phyloP scores from a whole-genome alignment of 2,329 filamentous ascomycete species.

The Exophiala mesophila region DNA sequence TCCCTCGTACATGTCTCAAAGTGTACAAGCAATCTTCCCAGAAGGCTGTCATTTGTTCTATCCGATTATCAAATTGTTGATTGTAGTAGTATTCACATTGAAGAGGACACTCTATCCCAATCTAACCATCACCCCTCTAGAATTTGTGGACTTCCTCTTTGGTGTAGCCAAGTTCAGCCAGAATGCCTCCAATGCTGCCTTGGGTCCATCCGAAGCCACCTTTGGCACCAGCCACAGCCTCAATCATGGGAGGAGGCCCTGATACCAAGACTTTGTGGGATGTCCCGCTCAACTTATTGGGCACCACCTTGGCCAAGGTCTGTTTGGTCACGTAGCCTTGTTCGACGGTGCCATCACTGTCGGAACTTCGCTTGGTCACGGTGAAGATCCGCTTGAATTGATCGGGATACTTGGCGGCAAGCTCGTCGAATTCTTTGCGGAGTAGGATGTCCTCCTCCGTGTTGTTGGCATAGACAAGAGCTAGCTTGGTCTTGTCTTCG shows the following conservation, averaged over 20 bases:
- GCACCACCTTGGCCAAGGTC: conserved; percentile 50
- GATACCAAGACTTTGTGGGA: conserved; percentile 60
- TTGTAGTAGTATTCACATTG: conserved; percentile 18
- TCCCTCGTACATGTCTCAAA: too few relatives aligned
- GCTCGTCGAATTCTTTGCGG: conserved; percentile 50
- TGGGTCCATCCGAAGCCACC: conserved; percentile 32
- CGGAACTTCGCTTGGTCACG: conserved; percentile 42
- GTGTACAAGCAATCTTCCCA: too few relatives aligned
- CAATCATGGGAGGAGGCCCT: conserved; percentile 64
- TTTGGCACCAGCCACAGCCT: conserved; percentile 47
- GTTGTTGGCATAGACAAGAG: conserved; percentile 63
- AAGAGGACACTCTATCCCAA: conserved; percentile 5
- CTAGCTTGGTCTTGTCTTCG: conserved; percentile 57
- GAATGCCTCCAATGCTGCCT: conserved; percentile 43
- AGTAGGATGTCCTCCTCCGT: conserved; percentile 59
- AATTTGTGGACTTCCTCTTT: conserved; percentile 58
- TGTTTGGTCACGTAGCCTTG: conserved; percentile 57
- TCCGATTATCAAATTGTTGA: too few relatives aligned
- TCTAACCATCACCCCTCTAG: conserved; percentile 28
- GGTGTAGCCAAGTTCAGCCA: conserved; percentile 54
- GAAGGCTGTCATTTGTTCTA: too few relatives aligned
- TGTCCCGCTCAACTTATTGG: conserved; percentile 28
- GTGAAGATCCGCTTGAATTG: conserved; percentile 57
- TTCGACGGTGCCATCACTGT: conserved; percentile 37
- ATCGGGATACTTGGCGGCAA: conserved; percentile 47